phyloP scores from a whole-genome alignment of 768 basidiomycete species.

The Termitomyces sp. region DNA sequence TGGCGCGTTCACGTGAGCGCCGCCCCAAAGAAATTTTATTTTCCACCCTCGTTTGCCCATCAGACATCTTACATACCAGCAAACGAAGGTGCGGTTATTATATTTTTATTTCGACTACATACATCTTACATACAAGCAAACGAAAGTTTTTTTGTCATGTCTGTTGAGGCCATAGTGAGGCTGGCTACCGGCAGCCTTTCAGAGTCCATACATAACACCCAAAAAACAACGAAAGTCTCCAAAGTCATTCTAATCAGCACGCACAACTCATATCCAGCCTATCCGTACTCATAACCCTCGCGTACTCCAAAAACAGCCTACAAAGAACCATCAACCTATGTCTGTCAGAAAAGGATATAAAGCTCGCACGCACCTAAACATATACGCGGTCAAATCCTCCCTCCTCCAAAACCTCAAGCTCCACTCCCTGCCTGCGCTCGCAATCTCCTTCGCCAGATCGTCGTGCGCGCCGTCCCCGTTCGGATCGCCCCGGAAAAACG shows the following conservation, averaged over 20 bases:
- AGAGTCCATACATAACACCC: too few relatives aligned
- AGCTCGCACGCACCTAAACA: slow-evolving; percentile 38
- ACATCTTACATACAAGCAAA: too few relatives aligned
- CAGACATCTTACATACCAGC: too few relatives aligned
- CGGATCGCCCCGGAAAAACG: slow-evolving; percentile 66
- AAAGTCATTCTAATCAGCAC: neutral
- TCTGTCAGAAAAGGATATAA: neutral
- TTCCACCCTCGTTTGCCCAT: too few relatives aligned
- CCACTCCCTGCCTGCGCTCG: slow-evolving; percentile 51
- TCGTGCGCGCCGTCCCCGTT: slow-evolving; percentile 53
- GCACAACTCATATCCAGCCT: slow-evolving; percentile 35
- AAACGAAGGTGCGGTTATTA: too few relatives aligned
- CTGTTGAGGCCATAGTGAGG: too few relatives aligned
- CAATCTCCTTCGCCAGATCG: slow-evolving; percentile 51
- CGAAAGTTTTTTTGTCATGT: too few relatives aligned
- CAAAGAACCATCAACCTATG: neutral
- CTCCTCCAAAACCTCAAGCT: slow-evolving; percentile 51
- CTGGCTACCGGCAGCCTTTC: too few relatives aligned
- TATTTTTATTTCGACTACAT: too few relatives aligned
- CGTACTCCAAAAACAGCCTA: slow-evolving; percentile 52
- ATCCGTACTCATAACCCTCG: slow-evolving; percentile 43
- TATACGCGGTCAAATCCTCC: slow-evolving; percentile 56
- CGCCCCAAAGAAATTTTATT: too few relatives aligned
- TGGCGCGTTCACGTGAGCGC: too few relatives aligned
- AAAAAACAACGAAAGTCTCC: too few relatives aligned